Conservation (phyloP, 108 stramenopile genomes). For the Seminavis robusta region DNA sequence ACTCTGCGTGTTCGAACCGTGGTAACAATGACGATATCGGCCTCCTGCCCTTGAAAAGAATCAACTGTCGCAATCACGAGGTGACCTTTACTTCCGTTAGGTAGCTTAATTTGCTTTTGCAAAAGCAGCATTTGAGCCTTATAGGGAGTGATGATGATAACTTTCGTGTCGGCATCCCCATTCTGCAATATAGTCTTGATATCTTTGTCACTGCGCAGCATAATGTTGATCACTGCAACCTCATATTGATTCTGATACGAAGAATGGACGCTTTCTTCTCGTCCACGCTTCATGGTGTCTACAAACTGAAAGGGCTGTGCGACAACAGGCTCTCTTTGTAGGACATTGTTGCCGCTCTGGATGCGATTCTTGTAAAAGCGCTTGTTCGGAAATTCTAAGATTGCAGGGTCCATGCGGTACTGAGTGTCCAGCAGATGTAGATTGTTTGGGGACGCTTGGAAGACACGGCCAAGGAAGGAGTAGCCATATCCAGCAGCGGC, state of each 20-base stretch:
- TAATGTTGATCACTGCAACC: constrained; percentile 14
- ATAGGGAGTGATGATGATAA: constrained; percentile 80
- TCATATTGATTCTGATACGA: constrained; percentile 34
- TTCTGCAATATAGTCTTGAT: constrained; percentile 29
- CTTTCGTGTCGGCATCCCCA: constrained; percentile 21
- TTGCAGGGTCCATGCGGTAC: constrained; percentile 76
- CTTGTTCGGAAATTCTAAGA: constrained; percentile 62
- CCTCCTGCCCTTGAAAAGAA: constrained; percentile 78
- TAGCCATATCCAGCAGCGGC: constrained; percentile 53
- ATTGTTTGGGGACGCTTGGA: constrained; percentile 44
- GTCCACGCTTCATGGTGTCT: constrained; percentile 40
- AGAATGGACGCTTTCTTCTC: constrained; percentile 35
- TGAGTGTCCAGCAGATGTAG: constrained; percentile 87
- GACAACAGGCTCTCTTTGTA: constrained; percentile 15
- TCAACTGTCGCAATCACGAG: constrained; percentile 70
- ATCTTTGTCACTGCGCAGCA: constrained; percentile 7
- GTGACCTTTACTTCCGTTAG: constrained; percentile 15
- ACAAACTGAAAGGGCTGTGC: constrained; percentile 47
- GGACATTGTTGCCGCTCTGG: constrained; percentile 46
- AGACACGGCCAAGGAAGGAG: constrained; percentile 78
- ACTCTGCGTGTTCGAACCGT: constrained; percentile 60
- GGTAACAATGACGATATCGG: constrained; percentile 61
- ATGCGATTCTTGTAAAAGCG: constrained; percentile 57
- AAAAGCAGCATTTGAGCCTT: constrained; percentile 52
- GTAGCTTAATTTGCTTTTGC: constrained; percentile 18